These are phyloP conservation scores for Apiospora koreana DNA, from an alignment of 2,329 filamentous ascomycete species.

Conservation along the genomic window DNA sequence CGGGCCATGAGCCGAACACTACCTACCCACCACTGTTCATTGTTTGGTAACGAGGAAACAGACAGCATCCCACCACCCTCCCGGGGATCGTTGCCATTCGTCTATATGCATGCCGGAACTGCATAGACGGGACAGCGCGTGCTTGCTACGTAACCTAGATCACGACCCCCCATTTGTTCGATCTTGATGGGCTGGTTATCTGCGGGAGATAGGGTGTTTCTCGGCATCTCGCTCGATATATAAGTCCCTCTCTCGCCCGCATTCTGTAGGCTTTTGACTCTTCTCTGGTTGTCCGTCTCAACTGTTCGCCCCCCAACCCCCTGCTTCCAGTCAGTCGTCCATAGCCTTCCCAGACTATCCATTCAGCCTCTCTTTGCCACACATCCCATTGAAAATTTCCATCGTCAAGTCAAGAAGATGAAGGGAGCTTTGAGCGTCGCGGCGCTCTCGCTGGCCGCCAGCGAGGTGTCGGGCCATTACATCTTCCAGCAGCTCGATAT, in stretches of 20 bases:
- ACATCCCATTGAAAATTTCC: not conserved
- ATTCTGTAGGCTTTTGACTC: not conserved
- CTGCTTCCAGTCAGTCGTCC: not conserved
- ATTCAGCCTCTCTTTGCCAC: too few species aligned
- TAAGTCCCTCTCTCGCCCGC: not conserved
- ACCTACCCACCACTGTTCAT: not conserved
- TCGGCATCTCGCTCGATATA: not conserved
- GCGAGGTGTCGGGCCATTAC: slow-evolving; percentile 40
- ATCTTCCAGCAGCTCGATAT: slow-evolving; percentile 41
- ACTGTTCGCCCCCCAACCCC: not conserved
- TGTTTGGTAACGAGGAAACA: not conserved
- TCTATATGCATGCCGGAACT: not conserved
- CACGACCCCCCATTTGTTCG: not conserved
- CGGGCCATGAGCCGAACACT: slow-evolving; percentile 7
- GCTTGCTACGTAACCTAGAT: not conserved
- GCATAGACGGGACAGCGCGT: not conserved
- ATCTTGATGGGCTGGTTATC: not conserved
- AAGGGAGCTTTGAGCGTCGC: slow-evolving; percentile 32
- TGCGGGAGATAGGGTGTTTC: not conserved
- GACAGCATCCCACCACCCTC: not conserved
- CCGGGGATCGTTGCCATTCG: not conserved
- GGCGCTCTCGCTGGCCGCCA: slow-evolving; percentile 29
- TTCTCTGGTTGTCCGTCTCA: not conserved
- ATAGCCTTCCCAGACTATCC: not conserved
- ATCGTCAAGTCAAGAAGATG: slow-evolving; percentile 25